Evolutionary conservation across 768 basidiomycete genomes (phyloP).

Genomic region (Glaciozyma antarctica): DNA sequence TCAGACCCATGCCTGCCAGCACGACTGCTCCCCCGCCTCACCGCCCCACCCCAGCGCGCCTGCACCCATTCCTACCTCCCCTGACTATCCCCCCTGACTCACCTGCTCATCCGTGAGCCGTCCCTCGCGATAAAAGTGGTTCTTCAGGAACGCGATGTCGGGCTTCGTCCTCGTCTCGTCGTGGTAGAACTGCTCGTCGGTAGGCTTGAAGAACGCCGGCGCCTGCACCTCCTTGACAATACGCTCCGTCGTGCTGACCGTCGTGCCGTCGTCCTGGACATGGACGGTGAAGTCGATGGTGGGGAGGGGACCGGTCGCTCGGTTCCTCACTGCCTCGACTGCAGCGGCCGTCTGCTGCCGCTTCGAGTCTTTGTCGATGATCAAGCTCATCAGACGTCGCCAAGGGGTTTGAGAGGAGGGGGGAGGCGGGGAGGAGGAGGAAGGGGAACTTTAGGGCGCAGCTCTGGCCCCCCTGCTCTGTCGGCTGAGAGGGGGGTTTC

Average conservation of each 20-base stretch:
- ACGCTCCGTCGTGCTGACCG: conserved; percentile 85
- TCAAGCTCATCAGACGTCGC: too few relatives aligned
- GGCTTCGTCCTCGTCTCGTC: conserved; percentile 69
- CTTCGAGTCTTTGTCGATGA: background rate
- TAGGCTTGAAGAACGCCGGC: conserved; percentile 84
- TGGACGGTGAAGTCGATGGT: conserved; percentile 31
- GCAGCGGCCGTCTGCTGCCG: conserved; percentile 35
- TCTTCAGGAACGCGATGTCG: conserved; percentile 92
- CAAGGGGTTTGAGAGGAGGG: too few relatives aligned
- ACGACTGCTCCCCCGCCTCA: background rate
- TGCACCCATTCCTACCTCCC: background rate
- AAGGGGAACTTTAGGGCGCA: too few relatives aligned
- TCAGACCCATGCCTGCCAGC: background rate
- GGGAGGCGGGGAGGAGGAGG: too few relatives aligned
- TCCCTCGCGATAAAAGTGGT: conserved; percentile 97
- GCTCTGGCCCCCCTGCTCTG: too few relatives aligned
- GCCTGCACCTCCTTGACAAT: conserved; percentile 99
- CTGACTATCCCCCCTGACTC: background rate
- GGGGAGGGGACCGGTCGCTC: conserved; percentile 28
- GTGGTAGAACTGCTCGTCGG: conserved; percentile 86
- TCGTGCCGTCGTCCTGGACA: conserved; percentile 68
- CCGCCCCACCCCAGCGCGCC: background rate
- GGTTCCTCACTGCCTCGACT: conserved; percentile 36
- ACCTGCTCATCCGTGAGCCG: conserved; percentile 67
- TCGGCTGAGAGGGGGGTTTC: too few relatives aligned